Base-by-base conservation (phyloP, 2,329 filamentous ascomycete species). In the Mycosphaerelloides madeirae region DNA sequence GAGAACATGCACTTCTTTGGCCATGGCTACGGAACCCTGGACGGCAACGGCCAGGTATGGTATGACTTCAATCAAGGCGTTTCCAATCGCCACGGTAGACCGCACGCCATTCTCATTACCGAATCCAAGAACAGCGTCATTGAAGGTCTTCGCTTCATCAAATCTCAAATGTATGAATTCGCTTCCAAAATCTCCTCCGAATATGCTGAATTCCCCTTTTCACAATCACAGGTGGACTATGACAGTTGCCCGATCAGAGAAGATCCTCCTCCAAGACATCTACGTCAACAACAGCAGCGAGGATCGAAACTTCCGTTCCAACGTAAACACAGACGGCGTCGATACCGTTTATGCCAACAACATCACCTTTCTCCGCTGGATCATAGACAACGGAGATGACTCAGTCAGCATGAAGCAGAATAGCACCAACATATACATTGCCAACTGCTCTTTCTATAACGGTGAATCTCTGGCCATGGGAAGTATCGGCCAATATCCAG, bases 1-100 rank as follows among this genome's bases (percentile, higher is more conserved):
- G 62, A 73, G 13, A 70, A 72, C 31, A 64, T 83, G 14, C 58
- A 64, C 69, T 44, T 75, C 49, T 65, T 74, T 29, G 78, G 77
- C 5, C 61, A 73, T 52, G 73, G 73, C 7, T 62, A 63, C 18
- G 79, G 79, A 3, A 79, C 74, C 2, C 62, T 81, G 5, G 70
- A 81, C 54, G 78, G 79, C 6, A 81, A 81, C 55, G 79, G 78
- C 2, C 73, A 80, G 53, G 68, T 70, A 2, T 82, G 78, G 78
- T 81, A 81, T 52, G 67, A 77, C 37, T 55, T 43, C 42, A 46
- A 35, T 50, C 25, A 50, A 32, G 52, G 49, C 8, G 31, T 37
- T 11, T 52, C 49, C 6, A 54, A 54, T 28, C 38, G 29, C 6
- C 46, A 68, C 1, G 62, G 70, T 12, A 67, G 77, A 8, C 76